Conservation (phyloP, 2,329 filamentous ascomycete species). For the Cytospora leucostoma region DNA sequence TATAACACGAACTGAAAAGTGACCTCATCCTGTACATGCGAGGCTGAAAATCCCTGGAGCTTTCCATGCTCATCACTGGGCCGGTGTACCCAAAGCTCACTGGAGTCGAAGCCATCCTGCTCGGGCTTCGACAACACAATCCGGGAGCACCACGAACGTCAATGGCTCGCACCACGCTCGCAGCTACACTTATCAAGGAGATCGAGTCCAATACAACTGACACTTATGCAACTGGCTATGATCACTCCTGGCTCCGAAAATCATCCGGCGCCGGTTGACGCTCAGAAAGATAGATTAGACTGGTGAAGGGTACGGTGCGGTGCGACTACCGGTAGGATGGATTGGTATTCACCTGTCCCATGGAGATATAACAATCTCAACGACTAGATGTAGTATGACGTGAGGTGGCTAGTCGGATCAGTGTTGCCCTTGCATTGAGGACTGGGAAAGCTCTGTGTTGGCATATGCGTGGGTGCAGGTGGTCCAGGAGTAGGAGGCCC, state of each 20-base stretch:
- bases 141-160: not conserved
- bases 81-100: not conserved
- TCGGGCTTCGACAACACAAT: not conserved
- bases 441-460: constrained; percentile 14
- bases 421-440: constrained; percentile 13
- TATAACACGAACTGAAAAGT: constrained; percentile 9
- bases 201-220: not conserved
- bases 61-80: not conserved
- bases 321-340: not conserved
- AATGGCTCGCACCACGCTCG: not conserved
- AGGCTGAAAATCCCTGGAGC: not conserved
- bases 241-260: not conserved
- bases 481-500: constrained; percentile 19
- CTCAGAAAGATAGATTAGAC: not conserved
- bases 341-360: not conserved
- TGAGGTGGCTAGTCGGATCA: not conserved
- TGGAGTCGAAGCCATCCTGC: not conserved
- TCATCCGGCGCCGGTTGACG: constrained; percentile 1
- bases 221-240: not conserved
- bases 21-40: not conserved
- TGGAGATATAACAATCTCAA: not conserved
- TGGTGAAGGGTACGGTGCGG: not conserved
- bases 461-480: constrained; percentile 24
- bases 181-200: not conserved
- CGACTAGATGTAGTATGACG: not conserved